Percentiles rank a stretch among this genome's conserved stretches.
phyloP scores from a whole-genome alignment of 768 basidiomycete genomes.

The Leccinum longicurvipes region DNA sequence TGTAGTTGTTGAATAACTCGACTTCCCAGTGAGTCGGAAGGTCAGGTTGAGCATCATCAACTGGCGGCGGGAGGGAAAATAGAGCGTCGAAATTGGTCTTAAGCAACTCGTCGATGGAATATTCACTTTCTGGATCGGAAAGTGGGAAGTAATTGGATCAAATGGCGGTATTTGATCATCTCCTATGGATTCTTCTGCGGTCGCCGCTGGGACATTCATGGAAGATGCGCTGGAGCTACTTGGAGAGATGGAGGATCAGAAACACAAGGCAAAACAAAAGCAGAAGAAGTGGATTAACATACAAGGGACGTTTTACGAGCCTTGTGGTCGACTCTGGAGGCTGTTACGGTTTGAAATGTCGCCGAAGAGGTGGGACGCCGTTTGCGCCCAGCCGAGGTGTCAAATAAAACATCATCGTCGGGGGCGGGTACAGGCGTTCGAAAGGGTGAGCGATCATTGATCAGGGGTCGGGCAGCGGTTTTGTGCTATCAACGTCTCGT shows the following conservation, averaged over 20 bases:
- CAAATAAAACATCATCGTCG: not conserved
- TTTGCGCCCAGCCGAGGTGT: not conserved
- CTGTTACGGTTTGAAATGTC: not conserved
- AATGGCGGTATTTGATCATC: not conserved
- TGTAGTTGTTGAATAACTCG: constrained; percentile 30
- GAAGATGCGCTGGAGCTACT: not conserved
- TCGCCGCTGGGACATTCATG: not conserved
- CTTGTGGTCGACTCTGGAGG: not conserved
- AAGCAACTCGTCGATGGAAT: constrained; percentile 37
- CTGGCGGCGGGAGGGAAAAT: constrained; percentile 10
- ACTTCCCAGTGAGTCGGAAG: constrained; percentile 29
- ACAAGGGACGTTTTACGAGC: not conserved
- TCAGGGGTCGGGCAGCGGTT: not conserved
- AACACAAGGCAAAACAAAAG: too few species aligned
- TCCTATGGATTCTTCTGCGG: not conserved
- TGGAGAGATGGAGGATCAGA: not conserved
- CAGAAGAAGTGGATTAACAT: not conserved
- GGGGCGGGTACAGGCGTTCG: not conserved
- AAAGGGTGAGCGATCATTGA: not conserved
- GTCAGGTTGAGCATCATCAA: constrained; percentile 21
- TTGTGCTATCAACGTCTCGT: not conserved
- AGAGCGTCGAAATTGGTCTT: constrained; percentile 20
- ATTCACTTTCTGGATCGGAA: constrained; percentile 9
- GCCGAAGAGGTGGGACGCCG: not conserved
- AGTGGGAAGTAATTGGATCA: not conserved